Evolutionary conservation across 495 filamentous ascomycete genomes (phyloP), one percentile per base, ranked within the genome.

Genomic region (Chaetomidium leptoderma): DNA sequence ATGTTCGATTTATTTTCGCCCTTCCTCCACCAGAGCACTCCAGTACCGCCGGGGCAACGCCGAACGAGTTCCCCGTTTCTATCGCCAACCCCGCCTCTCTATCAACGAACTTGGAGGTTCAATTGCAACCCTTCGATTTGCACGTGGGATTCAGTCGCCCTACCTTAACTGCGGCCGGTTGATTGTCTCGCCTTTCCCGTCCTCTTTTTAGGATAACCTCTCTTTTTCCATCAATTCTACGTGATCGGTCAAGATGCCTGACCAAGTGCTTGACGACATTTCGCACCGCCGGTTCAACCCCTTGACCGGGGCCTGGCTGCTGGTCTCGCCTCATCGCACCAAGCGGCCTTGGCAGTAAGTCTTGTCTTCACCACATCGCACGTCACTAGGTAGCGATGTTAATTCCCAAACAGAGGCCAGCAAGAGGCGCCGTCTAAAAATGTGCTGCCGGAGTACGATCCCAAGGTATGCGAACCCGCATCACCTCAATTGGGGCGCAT

Each of bases 281-380:
- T 97, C 93, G 30, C 93, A 99, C 70, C 79, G 95, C 61, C 86
- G 93, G 62, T 97, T 86, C 72, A 99, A 99, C 70, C 91, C 91
- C 29, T 75, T 99, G 45, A 85, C 87, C 39, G 91, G 89, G 27
- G 91, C 87, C 32, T 93, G 90, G 85, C 78, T 99, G 52, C 78
- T 99, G 14, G 93, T 97, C 16, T 97, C 93, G 9, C 93, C 93
- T 39, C 93, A 99, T 71, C 78, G 93, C 52, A 96, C 90, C 57
- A 96, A 97, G 81, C 81, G 93, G 56, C 93, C 93, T 63, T 99
- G 93, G 93, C 93, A 97, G 93, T 97, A 76, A 83, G 91, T 47
- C 3, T 19, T 13, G 6, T 48, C 24, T 14, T 8, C 16, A 17
- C 24, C 6, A 27, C 13, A 14, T 17, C 14, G 27, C 4, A 30